These are phyloP conservation scores for Yarrowia sp. DNA, from an alignment of 805 yeast genomes.

Conservation along the genomic window DNA sequence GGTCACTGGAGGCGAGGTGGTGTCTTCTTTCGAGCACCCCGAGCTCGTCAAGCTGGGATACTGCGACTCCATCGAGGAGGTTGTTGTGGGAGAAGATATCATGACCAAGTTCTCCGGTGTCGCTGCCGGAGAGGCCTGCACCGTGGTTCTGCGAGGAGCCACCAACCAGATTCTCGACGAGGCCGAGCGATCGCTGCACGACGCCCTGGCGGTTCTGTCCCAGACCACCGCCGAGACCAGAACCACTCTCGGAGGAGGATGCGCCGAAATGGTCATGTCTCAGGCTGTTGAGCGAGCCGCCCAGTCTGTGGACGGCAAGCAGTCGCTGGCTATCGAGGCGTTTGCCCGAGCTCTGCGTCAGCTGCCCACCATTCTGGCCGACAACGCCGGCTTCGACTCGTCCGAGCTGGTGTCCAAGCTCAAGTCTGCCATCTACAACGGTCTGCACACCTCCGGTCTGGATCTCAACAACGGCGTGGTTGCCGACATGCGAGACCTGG, in stretches of 20 bases:
- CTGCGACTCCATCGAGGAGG: constrained; percentile 89
- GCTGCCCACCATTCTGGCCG: constrained; percentile 93
- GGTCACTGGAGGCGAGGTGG: constrained; percentile 98
- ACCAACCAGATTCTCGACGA: constrained; percentile 96
- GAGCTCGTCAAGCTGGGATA: constrained; percentile 84
- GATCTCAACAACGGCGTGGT: constrained; percentile 83
- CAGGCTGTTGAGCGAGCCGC: constrained; percentile 94
- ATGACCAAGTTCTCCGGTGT: constrained; percentile 95
- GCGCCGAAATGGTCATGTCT: constrained; percentile 95
- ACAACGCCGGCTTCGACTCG: constrained; percentile 96
- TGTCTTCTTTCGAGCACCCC: constrained; percentile 93
- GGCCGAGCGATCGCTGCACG: constrained; percentile 96
- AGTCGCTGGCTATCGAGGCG: constrained; percentile 91
- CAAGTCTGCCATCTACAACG: constrained; percentile 89
- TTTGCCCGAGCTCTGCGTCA: constrained; percentile 94
- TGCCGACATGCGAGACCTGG: constrained; percentile 93
- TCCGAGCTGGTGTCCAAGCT: constrained; percentile 89
- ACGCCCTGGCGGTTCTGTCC: constrained; percentile 91
- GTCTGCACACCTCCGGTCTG: constrained; percentile 89
- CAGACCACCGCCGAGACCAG: constrained; percentile 93
- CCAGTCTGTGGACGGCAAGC: constrained; percentile 90
- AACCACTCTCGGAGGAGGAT: constrained; percentile 94
- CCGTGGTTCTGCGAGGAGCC: constrained; percentile 94
- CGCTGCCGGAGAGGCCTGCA: constrained; percentile 94
- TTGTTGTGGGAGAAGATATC: constrained; percentile 89